Evolutionary conservation across 495 filamentous ascomycete species (phyloP).

Genomic region (Darksidea phi): DNA sequence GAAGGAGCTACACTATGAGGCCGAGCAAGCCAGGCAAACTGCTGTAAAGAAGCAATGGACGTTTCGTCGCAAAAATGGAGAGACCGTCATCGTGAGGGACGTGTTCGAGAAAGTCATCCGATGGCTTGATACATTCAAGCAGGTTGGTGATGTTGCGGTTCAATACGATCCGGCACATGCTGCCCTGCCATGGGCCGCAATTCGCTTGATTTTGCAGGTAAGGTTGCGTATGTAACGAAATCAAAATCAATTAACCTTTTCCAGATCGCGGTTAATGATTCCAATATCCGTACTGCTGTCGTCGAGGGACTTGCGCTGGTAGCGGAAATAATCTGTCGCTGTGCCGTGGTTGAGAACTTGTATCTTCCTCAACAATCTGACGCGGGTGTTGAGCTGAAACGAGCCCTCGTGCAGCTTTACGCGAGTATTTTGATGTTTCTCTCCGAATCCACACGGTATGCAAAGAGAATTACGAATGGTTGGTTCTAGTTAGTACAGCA

Average conservation of each 20-base stretch:
- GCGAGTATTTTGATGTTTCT: conserved; percentile 16
- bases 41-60: too few species aligned
- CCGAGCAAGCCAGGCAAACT: too few species aligned
- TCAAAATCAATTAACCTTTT: not conserved
- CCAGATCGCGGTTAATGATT: conserved; percentile 36
- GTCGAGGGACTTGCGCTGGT: conserved; percentile 38
- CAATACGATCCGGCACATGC: conserved; percentile 48
- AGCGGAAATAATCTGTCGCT: conserved; percentile 36
- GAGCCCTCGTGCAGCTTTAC: conserved; percentile 23
- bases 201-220: conserved; percentile 48
- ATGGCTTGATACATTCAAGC: conserved; percentile 46
- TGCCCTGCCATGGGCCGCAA: conserved; percentile 49
- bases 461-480: conserved; percentile 17
- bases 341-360: conserved; percentile 35
- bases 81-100: conserved; percentile 42
- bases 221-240: not conserved
- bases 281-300: conserved; percentile 24
- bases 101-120: conserved; percentile 42
- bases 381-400: conserved; percentile 9
- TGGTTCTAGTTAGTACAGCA: conserved; percentile 7
- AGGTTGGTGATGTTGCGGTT: conserved; percentile 43
- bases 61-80: conserved; percentile 21
- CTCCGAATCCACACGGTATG: conserved; percentile 21
- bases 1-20: too few species aligned
- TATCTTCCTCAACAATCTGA: conserved; percentile 32